Evolutionary conservation across 2,329 filamentous ascomycete genomes (phyloP).

Genomic region (Alternaria viburni): DNA sequence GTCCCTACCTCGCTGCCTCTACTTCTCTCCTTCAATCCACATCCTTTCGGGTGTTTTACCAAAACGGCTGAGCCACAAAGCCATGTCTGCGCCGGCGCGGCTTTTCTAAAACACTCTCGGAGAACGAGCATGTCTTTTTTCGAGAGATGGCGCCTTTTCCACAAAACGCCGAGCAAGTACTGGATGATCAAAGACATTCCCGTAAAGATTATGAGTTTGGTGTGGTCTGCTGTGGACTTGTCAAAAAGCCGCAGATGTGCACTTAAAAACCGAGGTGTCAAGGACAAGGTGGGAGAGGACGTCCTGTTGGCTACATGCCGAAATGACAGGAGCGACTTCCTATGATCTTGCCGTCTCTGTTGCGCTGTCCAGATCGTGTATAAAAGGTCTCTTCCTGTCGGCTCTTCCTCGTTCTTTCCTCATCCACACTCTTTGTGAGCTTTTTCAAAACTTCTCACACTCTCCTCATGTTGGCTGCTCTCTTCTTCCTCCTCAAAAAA

Average conservation of each 20-base stretch:
- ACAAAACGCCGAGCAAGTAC: not conserved
- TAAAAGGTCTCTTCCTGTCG: not conserved
- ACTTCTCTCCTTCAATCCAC: not conserved
- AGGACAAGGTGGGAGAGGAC: not conserved
- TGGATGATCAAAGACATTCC: too few species aligned
- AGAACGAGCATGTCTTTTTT: not conserved
- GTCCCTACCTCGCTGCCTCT: accelerated
- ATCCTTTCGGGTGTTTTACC: not conserved
- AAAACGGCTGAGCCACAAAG: too few species aligned
- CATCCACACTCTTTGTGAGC: not conserved
- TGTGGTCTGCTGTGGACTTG: too few species aligned
- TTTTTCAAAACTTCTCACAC: not conserved
- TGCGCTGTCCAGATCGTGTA: not conserved
- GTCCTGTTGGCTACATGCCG: not conserved
- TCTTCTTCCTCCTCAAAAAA: too few species aligned
- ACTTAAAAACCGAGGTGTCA: too few species aligned
- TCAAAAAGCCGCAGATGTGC: too few species aligned
- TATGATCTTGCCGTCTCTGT: not conserved
- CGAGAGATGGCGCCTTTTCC: accelerated
- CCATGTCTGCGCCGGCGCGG: not conserved
- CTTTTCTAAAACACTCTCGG: too few species aligned
- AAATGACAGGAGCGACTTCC: not conserved
- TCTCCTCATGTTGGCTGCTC: too few species aligned
- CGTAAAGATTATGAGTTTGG: too few species aligned
- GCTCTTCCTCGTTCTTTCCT: accelerated